Conservation (phyloP, 129 eudicot genomes). For the Flaveria brownii region DNA sequence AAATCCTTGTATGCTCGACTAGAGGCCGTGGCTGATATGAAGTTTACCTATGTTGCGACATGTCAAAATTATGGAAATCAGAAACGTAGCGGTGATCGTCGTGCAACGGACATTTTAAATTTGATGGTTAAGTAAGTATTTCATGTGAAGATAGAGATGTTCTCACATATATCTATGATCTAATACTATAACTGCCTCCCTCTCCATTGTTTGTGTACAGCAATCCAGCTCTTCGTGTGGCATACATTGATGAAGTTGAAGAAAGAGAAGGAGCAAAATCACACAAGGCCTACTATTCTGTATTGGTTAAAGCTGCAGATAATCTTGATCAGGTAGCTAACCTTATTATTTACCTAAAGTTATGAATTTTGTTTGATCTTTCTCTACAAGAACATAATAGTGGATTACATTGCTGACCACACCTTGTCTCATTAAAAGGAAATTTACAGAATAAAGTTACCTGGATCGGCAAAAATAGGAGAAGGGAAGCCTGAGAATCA, state of each 20-base stretch:
- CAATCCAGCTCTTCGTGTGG: constrained; percentile 96
- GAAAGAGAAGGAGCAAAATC: constrained; percentile 75
- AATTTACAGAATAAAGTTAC: constrained; percentile 93
- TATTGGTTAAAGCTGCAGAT: constrained; percentile 86
- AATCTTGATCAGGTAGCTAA: constrained; percentile 89
- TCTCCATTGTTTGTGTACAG: constrained; percentile 40
- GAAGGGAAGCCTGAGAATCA: constrained; percentile 99
- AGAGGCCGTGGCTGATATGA: constrained; percentile 97
- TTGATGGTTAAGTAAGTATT: constrained; percentile 92
- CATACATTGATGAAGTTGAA: constrained; percentile 97
- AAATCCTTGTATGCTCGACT: constrained; percentile 79
- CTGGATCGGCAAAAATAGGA: constrained; percentile 93
- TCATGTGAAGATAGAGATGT: constrained; percentile 3
- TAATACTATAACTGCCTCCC: constrained; percentile 15
- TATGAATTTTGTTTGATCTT: constrained; percentile 15
- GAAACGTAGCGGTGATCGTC: constrained; percentile 97
- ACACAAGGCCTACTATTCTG: constrained; percentile 92
- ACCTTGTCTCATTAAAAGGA: constrained; percentile 54
- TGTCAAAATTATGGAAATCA: constrained; percentile 98
- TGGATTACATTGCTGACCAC: constrained; percentile 15
- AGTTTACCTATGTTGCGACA: constrained; percentile 95
- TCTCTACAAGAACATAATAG: constrained; percentile 16
- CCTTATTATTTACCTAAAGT: constrained; percentile 14
- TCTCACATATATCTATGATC: neutral
- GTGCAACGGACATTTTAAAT: constrained; percentile 94